phyloP scores from a whole-genome alignment of 2,329 filamentous ascomycete species.

The Dactylellina parvicollis region DNA sequence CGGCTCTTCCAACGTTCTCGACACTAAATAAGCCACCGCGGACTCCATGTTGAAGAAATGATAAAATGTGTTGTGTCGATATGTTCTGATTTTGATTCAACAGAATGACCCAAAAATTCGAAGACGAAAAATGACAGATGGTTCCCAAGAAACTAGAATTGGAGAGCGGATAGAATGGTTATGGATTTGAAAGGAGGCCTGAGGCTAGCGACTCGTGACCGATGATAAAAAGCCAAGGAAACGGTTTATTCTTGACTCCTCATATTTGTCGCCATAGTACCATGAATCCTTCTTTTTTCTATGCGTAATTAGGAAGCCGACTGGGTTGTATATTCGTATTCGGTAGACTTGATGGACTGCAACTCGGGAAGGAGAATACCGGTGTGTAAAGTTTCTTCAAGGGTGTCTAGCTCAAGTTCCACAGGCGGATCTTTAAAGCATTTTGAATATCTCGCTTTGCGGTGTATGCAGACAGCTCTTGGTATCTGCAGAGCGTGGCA shows the following conservation, averaged over 20 bases:
- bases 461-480: slow-evolving; percentile 13
- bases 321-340: slow-evolving; percentile 29
- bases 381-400: slow-evolving; percentile 4
- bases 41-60: slow-evolving; percentile 36
- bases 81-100: background rate
- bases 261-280: slow-evolving; percentile 44
- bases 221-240: slow-evolving; percentile 24
- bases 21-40: slow-evolving; percentile 14
- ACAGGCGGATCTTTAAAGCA: slow-evolving; percentile 49
- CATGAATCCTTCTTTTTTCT: slow-evolving; percentile 38
- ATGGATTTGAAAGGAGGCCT: slow-evolving; percentile 31
- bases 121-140: background rate
- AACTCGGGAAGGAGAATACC: slow-evolving; percentile 43
- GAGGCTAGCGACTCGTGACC: slow-evolving; percentile 15
- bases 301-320: slow-evolving; percentile 52
- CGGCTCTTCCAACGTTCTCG: slow-evolving; percentile 22
- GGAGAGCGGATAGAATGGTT: slow-evolving; percentile 16
- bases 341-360: slow-evolving; percentile 13
- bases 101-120: background rate
- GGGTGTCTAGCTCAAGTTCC: slow-evolving; percentile 35
- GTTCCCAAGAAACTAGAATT: slow-evolving; percentile 19
- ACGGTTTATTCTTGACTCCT: slow-evolving; percentile 37
- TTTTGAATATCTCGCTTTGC: slow-evolving; percentile 16
- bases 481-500: slow-evolving; percentile 15
- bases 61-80: slow-evolving; percentile 20